Conservation (phyloP, 179 eudicot species). For the Actinidia chinensis region DNA sequence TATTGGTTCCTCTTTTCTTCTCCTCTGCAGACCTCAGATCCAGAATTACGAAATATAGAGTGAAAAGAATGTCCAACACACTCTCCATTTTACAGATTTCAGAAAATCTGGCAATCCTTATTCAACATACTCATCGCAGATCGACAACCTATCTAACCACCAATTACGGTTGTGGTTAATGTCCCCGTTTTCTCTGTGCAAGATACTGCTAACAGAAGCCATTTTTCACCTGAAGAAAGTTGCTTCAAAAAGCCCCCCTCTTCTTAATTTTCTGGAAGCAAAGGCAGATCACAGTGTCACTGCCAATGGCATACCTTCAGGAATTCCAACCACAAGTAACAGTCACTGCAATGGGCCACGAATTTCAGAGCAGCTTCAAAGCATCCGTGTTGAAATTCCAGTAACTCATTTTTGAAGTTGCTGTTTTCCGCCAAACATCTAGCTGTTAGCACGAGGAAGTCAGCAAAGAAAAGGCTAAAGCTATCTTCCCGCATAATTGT, state of each 20-base stretch:
- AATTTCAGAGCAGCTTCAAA: slow-evolving; percentile 50
- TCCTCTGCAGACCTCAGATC: slow-evolving; percentile 67
- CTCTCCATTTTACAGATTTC: slow-evolving; percentile 29
- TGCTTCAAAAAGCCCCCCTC: slow-evolving; percentile 79
- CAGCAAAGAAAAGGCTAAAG: slow-evolving; percentile 61
- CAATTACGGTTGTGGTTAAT: slow-evolving; percentile 87
- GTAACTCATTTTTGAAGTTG: slow-evolving; percentile 53
- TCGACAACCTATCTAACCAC: slow-evolving; percentile 66
- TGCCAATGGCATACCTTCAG: slow-evolving; percentile 85
- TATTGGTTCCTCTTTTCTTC: slow-evolving; percentile 48
- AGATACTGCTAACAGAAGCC: slow-evolving; percentile 86
- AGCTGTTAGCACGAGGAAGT: slow-evolving; percentile 60
- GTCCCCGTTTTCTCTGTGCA: slow-evolving; percentile 93
- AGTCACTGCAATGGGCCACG: slow-evolving; percentile 80
- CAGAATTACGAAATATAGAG: slow-evolving; percentile 58
- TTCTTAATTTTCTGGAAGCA: slow-evolving; percentile 85
- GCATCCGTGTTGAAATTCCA: too few relatives aligned
- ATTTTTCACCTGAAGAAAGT: slow-evolving; percentile 83
- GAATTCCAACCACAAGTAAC: slow-evolving; percentile 86
- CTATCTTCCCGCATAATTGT: slow-evolving; percentile 89
- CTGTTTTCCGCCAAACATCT: slow-evolving; percentile 38
- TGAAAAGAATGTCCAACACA: slow-evolving; percentile 36
- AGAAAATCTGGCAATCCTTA: too few relatives aligned
- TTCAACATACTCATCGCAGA: slow-evolving; percentile 48
- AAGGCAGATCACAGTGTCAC: slow-evolving; percentile 87